Conservation (phyloP, 352 stramenopile species). For the Pseudoperonospora humuli region DNA sequence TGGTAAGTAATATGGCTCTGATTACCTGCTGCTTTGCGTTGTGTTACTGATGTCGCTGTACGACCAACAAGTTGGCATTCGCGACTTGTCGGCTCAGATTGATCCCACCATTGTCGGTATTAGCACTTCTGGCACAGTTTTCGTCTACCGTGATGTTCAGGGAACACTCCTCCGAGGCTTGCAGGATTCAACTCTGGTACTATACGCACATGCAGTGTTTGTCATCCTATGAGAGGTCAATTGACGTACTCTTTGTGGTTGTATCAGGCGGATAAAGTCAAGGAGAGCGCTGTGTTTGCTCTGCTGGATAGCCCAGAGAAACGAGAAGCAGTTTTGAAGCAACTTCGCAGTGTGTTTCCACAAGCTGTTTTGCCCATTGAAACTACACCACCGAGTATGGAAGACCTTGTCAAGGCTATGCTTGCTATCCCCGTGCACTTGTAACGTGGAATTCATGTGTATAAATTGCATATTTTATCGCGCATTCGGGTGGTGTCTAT, state of each 20-base stretch:
- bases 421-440: slow-evolving; percentile 10
- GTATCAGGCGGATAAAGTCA: slow-evolving; percentile 30
- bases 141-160: slow-evolving; percentile 45
- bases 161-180: slow-evolving; percentile 40
- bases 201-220: background rate
- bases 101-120: slow-evolving; percentile 49
- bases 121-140: slow-evolving; percentile 59
- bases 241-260: background rate
- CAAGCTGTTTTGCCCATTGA: background rate
- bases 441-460: slow-evolving; percentile 14
- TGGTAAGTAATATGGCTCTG: slow-evolving; percentile 21
- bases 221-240: background rate
- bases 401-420: slow-evolving; percentile 24
- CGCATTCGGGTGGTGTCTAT: background rate
- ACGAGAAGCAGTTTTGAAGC: slow-evolving; percentile 31
- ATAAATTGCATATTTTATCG: slow-evolving; percentile 29
- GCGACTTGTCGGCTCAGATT: slow-evolving; percentile 16
- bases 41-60: background rate
- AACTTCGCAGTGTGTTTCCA: slow-evolving; percentile 21
- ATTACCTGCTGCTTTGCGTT: background rate
- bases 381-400: slow-evolving; percentile 3
- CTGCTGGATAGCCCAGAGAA: slow-evolving; percentile 39
- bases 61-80: slow-evolving; percentile 25
- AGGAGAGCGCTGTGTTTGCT: slow-evolving; percentile 24
- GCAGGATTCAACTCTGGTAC: slow-evolving; percentile 35